Evolutionary conservation across 148 eudicot species (phyloP), one percentile per base, ranked within the genome.

Genomic region (Spergularia bocconei): DNA sequence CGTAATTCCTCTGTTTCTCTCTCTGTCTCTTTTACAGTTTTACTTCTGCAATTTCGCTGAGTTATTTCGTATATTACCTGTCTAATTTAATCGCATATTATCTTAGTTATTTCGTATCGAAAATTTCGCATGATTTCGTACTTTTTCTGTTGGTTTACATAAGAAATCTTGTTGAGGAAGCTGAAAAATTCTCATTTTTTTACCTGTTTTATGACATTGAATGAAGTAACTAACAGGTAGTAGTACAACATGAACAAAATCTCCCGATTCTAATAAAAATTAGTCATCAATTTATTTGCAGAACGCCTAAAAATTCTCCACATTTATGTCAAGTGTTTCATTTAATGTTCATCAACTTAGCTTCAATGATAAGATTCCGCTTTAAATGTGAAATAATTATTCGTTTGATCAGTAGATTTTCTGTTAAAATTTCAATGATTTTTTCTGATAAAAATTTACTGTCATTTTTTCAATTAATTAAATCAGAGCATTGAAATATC

Each of bases 401-500:
- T 2, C 8, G 19, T 63, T 33, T 33, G 7, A 63, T 21, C 13
- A 25, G 36, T 12, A 63, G n/a, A 21, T 12, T 63, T 63, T 38
- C 69, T 15, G 23, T 33, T 15, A 13, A 36, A 63, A 21, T 13
- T 58, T 58, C 29, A 6, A 19, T 8, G 13, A 21, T n/a, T 59
- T 59, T 21, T 59, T 5, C 23, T 13, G 5, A 0, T 5, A n/a
- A n/a, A n/a, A 7, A 60, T 19, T 60, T 60, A 0, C 10, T 21
- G 36, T 29, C 36, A 2, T 2, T 29, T 0, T n/a, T n/a, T n/a
- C n/a, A n/a, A n/a, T 29, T 29, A 29, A 29, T 29, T 44, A 44
- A 39, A 44, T 44, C 71, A 68, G 71, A 68, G 71, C 39, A 48
- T 6, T 23, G 33, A 14, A 48, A 9, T 23, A 68, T 50, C 71